These are phyloP conservation scores for Eucalyptus pauciflora DNA, from an alignment of 345 rosid species.

Conservation along the genomic window DNA sequence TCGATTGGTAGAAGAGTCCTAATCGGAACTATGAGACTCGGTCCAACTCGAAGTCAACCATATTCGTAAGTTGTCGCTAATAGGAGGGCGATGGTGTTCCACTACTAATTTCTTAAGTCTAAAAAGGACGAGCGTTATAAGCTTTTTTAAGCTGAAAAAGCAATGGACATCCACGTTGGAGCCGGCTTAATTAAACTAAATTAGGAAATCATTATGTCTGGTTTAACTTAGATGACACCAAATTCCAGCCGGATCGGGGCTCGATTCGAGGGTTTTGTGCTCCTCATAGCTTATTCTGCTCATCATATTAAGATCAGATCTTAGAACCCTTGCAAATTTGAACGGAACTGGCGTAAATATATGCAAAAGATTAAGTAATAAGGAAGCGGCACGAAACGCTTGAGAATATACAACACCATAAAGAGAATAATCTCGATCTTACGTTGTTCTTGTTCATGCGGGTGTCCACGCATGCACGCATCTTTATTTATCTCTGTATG, in stretches of 20 bases:
- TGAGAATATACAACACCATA: background rate
- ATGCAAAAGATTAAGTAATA: background rate
- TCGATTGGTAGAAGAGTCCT: background rate
- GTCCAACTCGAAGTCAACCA: background rate
- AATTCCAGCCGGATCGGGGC: background rate
- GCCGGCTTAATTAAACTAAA: background rate
- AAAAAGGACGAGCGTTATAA: background rate
- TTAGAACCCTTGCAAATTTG: background rate
- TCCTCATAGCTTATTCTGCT: background rate
- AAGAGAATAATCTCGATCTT: background rate
- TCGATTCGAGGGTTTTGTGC: background rate
- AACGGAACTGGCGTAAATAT: background rate
- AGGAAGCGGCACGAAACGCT: background rate
- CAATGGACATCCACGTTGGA: background rate
- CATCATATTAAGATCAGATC: background rate
- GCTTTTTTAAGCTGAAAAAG: background rate
- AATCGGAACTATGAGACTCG: background rate
- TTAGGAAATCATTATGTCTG: background rate
- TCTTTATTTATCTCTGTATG: background rate
- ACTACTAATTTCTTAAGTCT: background rate
- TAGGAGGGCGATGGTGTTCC: background rate
- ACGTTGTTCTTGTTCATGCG: background rate
- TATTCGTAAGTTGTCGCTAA: background rate
- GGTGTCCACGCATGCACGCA: background rate
- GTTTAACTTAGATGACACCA: background rate